Conservation (phyloP, 2,329 filamentous ascomycete genomes). For the Cytospora chrysosperma region DNA sequence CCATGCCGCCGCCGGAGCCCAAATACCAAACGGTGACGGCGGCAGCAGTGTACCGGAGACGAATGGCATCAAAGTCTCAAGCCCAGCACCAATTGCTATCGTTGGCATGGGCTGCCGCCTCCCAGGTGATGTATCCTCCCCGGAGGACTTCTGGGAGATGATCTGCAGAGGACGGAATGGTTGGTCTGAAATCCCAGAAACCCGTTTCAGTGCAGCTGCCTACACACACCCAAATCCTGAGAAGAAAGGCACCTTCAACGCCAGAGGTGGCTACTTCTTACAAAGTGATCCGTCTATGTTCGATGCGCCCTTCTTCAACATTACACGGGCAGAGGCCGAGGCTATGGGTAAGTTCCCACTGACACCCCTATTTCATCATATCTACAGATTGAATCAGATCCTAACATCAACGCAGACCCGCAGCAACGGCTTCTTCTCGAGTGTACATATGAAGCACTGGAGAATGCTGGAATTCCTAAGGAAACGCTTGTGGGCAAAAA, state of each 20-base stretch:
- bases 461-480: conserved; percentile 34
- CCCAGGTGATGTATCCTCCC: conserved; percentile 29
- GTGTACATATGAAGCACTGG: conserved; percentile 36
- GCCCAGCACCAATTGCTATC: conserved; percentile 10
- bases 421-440: conserved; percentile 36
- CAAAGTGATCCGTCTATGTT: conserved; percentile 32
- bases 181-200: conserved; percentile 33
- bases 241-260: conserved; percentile 36
- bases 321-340: conserved; percentile 37
- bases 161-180: conserved; percentile 31
- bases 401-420: conserved; percentile 27
- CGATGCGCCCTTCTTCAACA: conserved; percentile 38
- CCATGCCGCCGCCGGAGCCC: background rate
- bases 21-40: background rate
- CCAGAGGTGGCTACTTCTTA: conserved; percentile 35
- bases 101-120: conserved; percentile 18
- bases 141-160: conserved; percentile 35
- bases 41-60: background rate
- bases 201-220: conserved; percentile 35
- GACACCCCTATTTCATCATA: too few relatives aligned
- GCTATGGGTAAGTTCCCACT: conserved; percentile 32
- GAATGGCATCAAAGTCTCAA: background rate
- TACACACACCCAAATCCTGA: conserved; percentile 37
- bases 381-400: background rate
- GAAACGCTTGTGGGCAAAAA: conserved; percentile 32